A percentile compares a stretch with the other conserved stretches of the same genome.
Conservation (phyloP, 163 green algal genomes). For the Scenedesmus sp. region DNA sequence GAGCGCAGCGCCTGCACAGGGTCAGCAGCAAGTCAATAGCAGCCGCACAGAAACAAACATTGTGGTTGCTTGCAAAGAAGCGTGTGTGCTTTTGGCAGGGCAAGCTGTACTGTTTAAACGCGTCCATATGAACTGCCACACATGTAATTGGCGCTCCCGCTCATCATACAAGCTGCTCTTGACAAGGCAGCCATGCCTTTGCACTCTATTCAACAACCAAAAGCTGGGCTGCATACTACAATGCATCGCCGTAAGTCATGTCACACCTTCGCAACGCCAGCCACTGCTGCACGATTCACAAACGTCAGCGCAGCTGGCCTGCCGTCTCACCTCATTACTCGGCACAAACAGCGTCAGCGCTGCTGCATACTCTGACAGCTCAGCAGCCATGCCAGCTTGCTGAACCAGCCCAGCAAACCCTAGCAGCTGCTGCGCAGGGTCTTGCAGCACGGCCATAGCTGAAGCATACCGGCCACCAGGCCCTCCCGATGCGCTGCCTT, state of each 20-base stretch:
- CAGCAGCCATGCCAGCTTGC: neutral
- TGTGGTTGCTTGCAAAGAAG: too few species aligned
- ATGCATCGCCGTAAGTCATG: neutral
- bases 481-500: neutral
- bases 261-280: neutral
- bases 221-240: neutral
- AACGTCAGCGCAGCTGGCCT: neutral
- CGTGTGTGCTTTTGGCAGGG: too few species aligned
- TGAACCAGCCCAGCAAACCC: slow-evolving; percentile 17
- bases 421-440: slow-evolving; percentile 8
- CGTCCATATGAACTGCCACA: too few species aligned
- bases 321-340: slow-evolving; percentile 11
- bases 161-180: too few species aligned
- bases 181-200: too few species aligned
- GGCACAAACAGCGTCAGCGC: slow-evolving; percentile 37
- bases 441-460: slow-evolving; percentile 5
- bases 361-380: neutral
- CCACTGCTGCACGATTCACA: neutral
- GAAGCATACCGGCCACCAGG: slow-evolving; percentile 1
- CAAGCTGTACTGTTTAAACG: too few species aligned
- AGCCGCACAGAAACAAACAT: neutral
- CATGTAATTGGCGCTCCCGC: too few species aligned
- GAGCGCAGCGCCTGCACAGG: neutral
- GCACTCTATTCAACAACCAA: neutral
- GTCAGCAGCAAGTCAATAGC: neutral